phyloP scores from a whole-genome alignment of 148 eudicot genomes.

The Polygonum maritimum region DNA sequence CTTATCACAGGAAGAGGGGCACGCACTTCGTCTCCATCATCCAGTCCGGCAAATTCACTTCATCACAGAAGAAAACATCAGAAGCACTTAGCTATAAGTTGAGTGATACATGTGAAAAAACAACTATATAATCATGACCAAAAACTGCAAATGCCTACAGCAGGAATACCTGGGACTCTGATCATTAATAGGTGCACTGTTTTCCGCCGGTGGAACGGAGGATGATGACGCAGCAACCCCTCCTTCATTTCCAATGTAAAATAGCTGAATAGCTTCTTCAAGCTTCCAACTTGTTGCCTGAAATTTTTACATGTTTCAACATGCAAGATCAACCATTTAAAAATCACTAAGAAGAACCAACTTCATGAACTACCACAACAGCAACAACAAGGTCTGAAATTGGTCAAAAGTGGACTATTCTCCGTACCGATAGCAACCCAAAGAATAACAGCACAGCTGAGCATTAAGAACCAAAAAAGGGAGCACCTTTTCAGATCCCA shows the following conservation, averaged over 20 bases:
- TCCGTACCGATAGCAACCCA: not conserved
- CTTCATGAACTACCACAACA: not conserved
- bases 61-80: slow-evolving; percentile 8
- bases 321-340: not conserved
- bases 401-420: not conserved
- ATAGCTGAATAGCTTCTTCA: slow-evolving; percentile 95
- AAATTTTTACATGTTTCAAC: slow-evolving; percentile 5
- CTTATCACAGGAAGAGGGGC: slow-evolving; percentile 91
- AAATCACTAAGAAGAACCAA: not conserved
- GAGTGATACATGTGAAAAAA: not conserved
- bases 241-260: slow-evolving; percentile 75
- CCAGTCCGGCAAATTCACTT: slow-evolving; percentile 18
- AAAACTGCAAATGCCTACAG: not conserved
- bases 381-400: not conserved
- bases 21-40: slow-evolving; percentile 53
- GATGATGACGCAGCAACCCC: slow-evolving; percentile 32
- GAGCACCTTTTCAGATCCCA: not conserved
- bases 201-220: slow-evolving; percentile 32
- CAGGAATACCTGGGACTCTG: slow-evolving; percentile 43
- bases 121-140: not conserved
- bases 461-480: not conserved
- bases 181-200: slow-evolving; percentile 23
- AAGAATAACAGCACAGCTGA: not conserved
- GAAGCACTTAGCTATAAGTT: not conserved
- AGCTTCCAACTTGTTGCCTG: slow-evolving; percentile 99